Percentiles rank a stretch among this genome's conserved stretches.
Conservation (phyloP, 768 basidiomycete genomes). For the Suillus subaureus region DNA sequence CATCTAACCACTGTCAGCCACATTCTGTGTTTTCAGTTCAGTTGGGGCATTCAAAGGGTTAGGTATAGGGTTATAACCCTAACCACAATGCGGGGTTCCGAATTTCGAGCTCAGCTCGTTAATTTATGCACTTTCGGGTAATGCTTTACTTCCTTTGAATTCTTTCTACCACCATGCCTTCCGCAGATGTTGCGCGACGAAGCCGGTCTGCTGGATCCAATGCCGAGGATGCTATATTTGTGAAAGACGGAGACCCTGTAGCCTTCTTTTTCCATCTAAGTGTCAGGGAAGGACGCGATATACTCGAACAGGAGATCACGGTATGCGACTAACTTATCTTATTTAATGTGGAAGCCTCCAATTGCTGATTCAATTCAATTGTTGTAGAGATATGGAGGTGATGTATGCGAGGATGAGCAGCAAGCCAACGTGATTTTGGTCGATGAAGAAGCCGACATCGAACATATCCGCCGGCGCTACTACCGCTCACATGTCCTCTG, state of each 20-base stretch:
- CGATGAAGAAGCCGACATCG: slow-evolving; percentile 30
- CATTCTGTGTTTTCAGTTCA: too few species aligned
- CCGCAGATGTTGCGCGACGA: slow-evolving; percentile 7
- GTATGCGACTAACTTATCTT: slow-evolving; percentile 13
- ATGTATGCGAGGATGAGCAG: slow-evolving; percentile 19
- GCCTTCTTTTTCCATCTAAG: slow-evolving; percentile 32
- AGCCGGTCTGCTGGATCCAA: slow-evolving; percentile 3
- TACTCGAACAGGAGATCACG: slow-evolving; percentile 23
- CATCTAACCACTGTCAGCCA: too few species aligned
- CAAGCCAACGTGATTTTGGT: slow-evolving; percentile 29
- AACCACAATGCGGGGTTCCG: slow-evolving; percentile 32
- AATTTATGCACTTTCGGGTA: background rate
- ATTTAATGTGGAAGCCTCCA: background rate
- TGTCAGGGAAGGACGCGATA: slow-evolving; percentile 22
- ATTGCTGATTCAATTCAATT: background rate
- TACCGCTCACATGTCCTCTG: slow-evolving; percentile 23
- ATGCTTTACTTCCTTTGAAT: background rate
- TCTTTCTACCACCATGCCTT: background rate
- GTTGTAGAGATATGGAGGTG: slow-evolving; percentile 24
- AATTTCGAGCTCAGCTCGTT: slow-evolving; percentile 17
- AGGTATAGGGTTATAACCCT: too few species aligned
- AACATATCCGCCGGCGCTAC: slow-evolving; percentile 26
- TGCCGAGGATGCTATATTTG: slow-evolving; percentile 19
- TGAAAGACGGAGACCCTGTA: slow-evolving; percentile 23
- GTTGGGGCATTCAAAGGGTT: too few species aligned